Conservation (phyloP, 345 rosid genomes). For the Citrus unshiu region DNA sequence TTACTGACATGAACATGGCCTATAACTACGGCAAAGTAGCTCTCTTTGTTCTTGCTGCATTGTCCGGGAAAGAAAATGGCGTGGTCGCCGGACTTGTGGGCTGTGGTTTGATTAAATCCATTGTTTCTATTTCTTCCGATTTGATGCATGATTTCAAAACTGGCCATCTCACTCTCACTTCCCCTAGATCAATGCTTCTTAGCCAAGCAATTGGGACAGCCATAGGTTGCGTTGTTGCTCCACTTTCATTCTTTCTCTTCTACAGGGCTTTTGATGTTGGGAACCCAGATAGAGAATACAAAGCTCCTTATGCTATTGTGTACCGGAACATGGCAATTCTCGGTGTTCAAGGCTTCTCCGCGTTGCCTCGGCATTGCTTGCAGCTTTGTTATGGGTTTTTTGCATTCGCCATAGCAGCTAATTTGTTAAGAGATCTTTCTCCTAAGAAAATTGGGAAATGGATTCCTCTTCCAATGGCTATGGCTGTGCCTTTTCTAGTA, state of each 20-base stretch:
- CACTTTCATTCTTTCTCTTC: constrained; percentile 77
- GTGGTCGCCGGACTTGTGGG: constrained; percentile 91
- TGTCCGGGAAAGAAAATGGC: constrained; percentile 57
- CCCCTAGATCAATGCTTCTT: constrained; percentile 83
- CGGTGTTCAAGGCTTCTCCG: constrained; percentile 91
- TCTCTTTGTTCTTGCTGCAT: constrained; percentile 73
- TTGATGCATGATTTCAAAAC: constrained; percentile 97
- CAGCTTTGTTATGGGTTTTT: constrained; percentile 89
- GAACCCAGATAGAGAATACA: constrained; percentile 79
- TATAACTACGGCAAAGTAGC: constrained; percentile 91
- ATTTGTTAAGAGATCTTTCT: constrained; percentile 53
- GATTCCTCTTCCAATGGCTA: constrained; percentile 92
- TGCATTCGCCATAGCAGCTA: constrained; percentile 55
- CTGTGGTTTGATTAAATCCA: constrained; percentile 84
- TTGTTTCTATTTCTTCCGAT: constrained; percentile 79
- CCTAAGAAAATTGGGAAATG: constrained; percentile 57
- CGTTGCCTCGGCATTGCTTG: constrained; percentile 74
- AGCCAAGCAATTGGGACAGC: constrained; percentile 85
- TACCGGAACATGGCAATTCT: constrained; percentile 94
- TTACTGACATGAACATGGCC: constrained; percentile 97
- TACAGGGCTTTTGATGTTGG: constrained; percentile 89
- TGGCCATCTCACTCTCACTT: constrained; percentile 76
- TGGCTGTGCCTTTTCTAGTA: constrained; percentile 93
- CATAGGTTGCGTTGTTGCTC: constrained; percentile 88
- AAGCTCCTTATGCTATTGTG: constrained; percentile 83